phyloP scores from a whole-genome alignment of 2,329 filamentous ascomycete species.

The Pseudogymnoascus sp. region DNA sequence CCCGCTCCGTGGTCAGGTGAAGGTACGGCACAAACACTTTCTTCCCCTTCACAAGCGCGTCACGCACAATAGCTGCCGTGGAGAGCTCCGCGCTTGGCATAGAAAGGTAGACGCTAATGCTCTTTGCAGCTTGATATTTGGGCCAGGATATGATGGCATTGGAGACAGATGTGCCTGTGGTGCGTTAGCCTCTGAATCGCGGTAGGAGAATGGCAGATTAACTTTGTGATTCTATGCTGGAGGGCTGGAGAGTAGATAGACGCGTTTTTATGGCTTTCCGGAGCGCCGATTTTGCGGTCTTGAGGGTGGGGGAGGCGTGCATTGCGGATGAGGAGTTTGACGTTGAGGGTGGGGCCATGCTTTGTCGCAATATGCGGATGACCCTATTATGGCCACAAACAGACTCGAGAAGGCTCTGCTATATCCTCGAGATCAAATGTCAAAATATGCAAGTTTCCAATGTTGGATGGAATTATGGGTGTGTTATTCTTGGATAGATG shows the following conservation, averaged over 20 bases:
- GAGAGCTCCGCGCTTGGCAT: conserved; percentile 87
- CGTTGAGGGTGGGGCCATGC: not conserved
- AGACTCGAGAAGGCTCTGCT: not conserved
- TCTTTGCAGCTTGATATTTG: conserved; percentile 60
- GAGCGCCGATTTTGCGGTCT: conserved; percentile 4
- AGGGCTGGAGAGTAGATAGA: not conserved
- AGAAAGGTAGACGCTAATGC: conserved; percentile 81
- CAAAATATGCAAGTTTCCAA: not conserved
- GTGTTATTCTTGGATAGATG: not conserved
- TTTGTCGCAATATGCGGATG: not conserved
- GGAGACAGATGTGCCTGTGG: not conserved
- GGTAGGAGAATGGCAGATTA: not conserved
- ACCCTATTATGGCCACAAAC: no score
- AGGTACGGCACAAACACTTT: conserved; percentile 88
- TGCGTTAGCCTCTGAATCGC: not conserved
- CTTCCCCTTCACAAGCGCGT: conserved; percentile 72
- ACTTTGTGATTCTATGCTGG: conserved; percentile 3
- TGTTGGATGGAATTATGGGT: not conserved
- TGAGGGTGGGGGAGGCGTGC: not conserved
- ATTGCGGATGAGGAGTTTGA: not conserved
- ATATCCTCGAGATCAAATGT: not conserved
- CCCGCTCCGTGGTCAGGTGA: conserved; percentile 47
- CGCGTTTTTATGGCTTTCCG: not conserved
- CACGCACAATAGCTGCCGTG: conserved; percentile 70
- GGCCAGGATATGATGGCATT: not conserved